These are phyloP conservation scores for Amanita fuliginea DNA, from an alignment of 768 basidiomycete species.

Conservation along the genomic window DNA sequence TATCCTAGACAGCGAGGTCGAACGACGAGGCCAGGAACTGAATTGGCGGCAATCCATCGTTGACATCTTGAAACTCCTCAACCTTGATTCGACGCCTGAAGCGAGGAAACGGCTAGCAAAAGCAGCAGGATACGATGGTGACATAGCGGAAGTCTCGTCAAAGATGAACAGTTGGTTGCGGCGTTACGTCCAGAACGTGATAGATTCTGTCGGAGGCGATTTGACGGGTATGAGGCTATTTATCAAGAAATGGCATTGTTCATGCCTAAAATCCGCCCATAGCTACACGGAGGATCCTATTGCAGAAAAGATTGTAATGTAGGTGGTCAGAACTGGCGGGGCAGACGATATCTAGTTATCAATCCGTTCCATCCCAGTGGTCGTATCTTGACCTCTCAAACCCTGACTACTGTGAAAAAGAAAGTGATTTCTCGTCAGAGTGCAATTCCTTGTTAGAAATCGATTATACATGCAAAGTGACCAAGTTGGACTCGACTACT, in stretches of 20 bases:
- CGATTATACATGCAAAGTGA: neutral
- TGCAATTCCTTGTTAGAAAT: too few species aligned
- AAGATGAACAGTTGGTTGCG: neutral
- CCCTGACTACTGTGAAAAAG: too few species aligned
- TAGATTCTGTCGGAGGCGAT: neutral
- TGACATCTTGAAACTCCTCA: constrained; percentile 2
- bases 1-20: neutral
- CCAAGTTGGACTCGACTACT: neutral
- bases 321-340: too few species aligned
- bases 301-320: neutral
- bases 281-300: neutral
- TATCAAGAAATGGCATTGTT: too few species aligned
- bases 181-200: neutral
- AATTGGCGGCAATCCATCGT: constrained; percentile 3
- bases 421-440: too few species aligned
- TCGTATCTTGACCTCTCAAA: too few species aligned
- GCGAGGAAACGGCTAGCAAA: neutral
- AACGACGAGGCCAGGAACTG: neutral
- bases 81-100: neutral
- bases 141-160: neutral
- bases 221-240: neutral
- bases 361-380: too few species aligned
- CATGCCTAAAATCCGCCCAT: neutral
- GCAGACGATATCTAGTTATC: too few species aligned
- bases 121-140: neutral